phyloP scores from a whole-genome alignment of 78 protist species.

The Dictyostelium brefeldianum region DNA sequence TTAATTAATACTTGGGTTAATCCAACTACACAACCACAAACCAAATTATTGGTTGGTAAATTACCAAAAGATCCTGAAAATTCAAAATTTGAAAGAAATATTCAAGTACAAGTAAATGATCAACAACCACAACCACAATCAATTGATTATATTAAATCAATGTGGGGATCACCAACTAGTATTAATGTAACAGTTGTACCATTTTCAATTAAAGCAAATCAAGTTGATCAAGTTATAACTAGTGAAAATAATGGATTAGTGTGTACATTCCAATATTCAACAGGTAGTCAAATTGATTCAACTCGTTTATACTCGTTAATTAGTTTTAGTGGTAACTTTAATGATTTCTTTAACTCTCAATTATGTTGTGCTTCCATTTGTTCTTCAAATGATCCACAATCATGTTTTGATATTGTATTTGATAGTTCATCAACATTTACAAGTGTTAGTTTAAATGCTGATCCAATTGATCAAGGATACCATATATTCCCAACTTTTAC shows the following conservation, averaged over 20 bases:
- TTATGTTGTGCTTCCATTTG: slow-evolving; percentile 20
- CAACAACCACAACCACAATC: neutral
- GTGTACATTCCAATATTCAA: neutral
- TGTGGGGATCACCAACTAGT: neutral
- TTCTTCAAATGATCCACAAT: neutral
- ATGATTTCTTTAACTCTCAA: slow-evolving; percentile 17
- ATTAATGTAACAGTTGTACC: slow-evolving; percentile 13
- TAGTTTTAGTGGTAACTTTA: slow-evolving; percentile 11
- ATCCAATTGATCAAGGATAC: neutral
- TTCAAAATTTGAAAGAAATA: neutral
- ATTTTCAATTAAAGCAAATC: neutral
- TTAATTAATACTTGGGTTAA: neutral
- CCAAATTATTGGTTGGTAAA: slow-evolving; percentile 2
- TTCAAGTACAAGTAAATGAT: neutral
- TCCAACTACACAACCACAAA: slow-evolving; percentile 3
- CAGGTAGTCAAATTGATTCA: neutral
- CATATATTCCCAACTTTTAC: neutral
- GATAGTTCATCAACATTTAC: neutral
- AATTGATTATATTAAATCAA: neutral
- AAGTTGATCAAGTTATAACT: neutral
- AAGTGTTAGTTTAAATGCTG: neutral
- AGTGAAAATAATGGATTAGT: neutral
- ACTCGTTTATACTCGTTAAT: neutral
- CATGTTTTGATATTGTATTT: neutral
- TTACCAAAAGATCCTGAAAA: slow-evolving; percentile 15